Base-by-base conservation (phyloP, 2,329 filamentous ascomycete genomes). In the Helminthosporium solani region DNA sequence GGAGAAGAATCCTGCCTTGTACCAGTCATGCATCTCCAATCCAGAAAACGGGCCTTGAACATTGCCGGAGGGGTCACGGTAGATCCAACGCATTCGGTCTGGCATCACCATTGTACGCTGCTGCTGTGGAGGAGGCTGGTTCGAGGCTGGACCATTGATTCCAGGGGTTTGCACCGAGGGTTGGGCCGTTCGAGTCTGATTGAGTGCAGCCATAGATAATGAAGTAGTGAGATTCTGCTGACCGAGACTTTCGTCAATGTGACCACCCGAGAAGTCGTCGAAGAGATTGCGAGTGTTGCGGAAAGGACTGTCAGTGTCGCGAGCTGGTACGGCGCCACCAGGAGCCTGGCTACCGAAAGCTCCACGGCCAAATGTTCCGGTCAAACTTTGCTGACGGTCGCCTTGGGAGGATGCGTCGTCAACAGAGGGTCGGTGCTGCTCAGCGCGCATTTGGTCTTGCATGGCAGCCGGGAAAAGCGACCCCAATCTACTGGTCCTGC, bases 11-110 rank as follows among this genome's bases (percentile, higher is more conserved):
- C 92, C 91, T 30, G 91, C 92, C 70, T 97, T 97, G 74, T 97
- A 99, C 94, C 94, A 99, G 61, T 99, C 95, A 58, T 99, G 95
- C 94, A 99, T 99, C 71, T 99, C 94, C 40, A 99, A 75, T 1
- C 94, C 94, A 31, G 90, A 96, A 73, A 94, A 99, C 0, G 94
- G 94, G 0, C 94, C 94, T 66, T 99, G 94, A 5, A 90, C 86
- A 52, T 89, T 87, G 18, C 90, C 90, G 66, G 95, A 89, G 4
- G 94, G 94, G 66, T 99, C 94, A 42, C 95, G 85, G 67, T 99
- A 99, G 15, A 96, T 92, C 94, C 94, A 99, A 60, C 92, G 82
- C 90, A 99, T 99, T 12, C 95, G 82, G 69, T 99, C 94, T 2
- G 94, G 94, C 94, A 99, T 97, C 4, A 99, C 92, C 91, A 99